Base-by-base conservation (phyloP, 345 rosid genomes). In the Eucalyptus caleyi region DNA sequence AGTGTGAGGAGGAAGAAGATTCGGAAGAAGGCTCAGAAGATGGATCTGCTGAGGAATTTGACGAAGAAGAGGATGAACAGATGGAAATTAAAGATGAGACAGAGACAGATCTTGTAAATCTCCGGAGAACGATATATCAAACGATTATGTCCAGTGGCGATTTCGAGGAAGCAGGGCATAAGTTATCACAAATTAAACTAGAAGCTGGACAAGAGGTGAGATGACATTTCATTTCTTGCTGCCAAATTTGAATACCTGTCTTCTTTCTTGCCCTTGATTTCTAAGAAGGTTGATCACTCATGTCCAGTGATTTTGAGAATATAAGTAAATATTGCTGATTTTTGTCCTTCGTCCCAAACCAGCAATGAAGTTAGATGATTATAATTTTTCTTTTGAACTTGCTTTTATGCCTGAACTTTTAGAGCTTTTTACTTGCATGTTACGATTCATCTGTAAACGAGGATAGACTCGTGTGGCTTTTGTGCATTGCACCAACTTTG, bases 151-250 rank as follows among this genome's bases (percentile, higher is more conserved):
- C 99, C 54, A 98, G 99, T 89, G 99, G 95, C 62, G 98, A 97
- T 90, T 98, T 97, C 91, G 98, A 98, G 94, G 99, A 97, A 88
- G 99, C 98, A 80, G 99, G 99, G 89, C 99, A 98, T 93, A 97
- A 98, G 90, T 90, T 98, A 45, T 91, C 97, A 91, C 96, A 97
- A 92, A 96, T 98, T 88, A 98, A 97, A 92, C 96, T 98, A 81
- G 99, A 98, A 93, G 96, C 98, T 13, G 99, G 99, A 87, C 99
- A 98, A 95, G 99, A 97, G 99, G 99, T 97, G 89, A 90, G 91
- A 72, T 53, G 47, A 72, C 50, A n/a, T 91, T 86, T 69, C 37
- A 65, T n/a, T 15, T 15, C 10, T 65, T 65, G 77, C 77, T 14
- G 19, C 77, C 77, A 65, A 65, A 65, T 65, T n/a, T 65, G 77